phyloP scores from a whole-genome alignment of 192 early-diverging fungal genomes.

The Chytriomyces confervae region DNA sequence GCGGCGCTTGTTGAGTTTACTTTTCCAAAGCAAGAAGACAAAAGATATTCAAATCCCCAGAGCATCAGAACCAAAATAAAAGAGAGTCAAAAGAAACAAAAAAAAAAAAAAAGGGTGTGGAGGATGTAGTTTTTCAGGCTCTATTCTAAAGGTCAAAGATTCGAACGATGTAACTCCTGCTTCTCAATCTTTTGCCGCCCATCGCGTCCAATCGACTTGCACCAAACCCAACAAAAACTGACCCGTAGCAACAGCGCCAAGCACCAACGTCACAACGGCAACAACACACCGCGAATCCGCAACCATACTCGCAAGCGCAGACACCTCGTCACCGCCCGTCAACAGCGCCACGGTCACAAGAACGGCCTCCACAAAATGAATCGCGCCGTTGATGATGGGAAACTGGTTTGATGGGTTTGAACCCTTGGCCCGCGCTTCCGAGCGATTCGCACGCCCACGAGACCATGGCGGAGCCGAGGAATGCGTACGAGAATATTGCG shows the following conservation, averaged over 20 bases:
- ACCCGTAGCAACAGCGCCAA: background rate
- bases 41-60: too few relatives aligned
- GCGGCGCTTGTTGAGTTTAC: too few relatives aligned
- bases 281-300: background rate
- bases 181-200: constrained; percentile 36
- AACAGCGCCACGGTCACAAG: constrained; percentile 12
- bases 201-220: constrained; percentile 31
- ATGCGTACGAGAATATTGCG: too few relatives aligned
- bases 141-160: too few relatives aligned
- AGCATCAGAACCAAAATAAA: too few relatives aligned
- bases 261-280: background rate
- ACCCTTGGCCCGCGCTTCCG: constrained; percentile 6
- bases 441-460: background rate
- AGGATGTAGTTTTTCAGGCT: too few relatives aligned
- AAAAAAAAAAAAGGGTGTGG: too few relatives aligned
- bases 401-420: constrained; percentile 17
- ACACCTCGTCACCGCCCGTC: background rate
- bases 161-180: background rate
- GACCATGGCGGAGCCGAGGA: too few relatives aligned
- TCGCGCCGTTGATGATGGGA: constrained; percentile 7
- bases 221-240: constrained; percentile 10
- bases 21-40: too few relatives aligned
- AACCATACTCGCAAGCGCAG: constrained; percentile 4
- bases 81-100: too few relatives aligned
- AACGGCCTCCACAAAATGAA: constrained; percentile 20